Percentiles rank a stretch among this genome's conserved stretches.
These are phyloP conservation scores for Mycena latifolia DNA, from an alignment of 768 basidiomycete genomes.

Conservation along the genomic window DNA sequence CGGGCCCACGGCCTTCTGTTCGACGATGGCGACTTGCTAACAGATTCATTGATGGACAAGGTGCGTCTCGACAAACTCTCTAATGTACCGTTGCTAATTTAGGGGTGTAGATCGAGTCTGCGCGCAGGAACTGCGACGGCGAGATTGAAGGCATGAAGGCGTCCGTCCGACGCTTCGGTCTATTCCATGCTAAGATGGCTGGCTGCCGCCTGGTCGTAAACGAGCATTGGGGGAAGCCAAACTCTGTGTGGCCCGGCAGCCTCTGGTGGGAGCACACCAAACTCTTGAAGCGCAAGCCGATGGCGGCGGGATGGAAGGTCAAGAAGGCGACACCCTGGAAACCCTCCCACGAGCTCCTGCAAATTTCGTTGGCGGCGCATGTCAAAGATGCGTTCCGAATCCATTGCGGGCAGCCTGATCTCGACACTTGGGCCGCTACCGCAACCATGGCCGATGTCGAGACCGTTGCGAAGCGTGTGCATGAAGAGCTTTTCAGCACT, in stretches of 20 bases:
- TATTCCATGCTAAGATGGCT: too few relatives aligned
- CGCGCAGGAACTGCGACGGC: slow-evolving; percentile 30
- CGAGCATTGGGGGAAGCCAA: too few relatives aligned
- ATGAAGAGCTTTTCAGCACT: slow-evolving; percentile 26
- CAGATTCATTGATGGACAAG: slow-evolving; percentile 28
- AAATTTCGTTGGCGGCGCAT: slow-evolving; percentile 11
- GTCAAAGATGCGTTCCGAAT: slow-evolving; percentile 27
- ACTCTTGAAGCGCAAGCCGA: slow-evolving; percentile 32
- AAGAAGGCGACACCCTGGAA: slow-evolving; percentile 24
- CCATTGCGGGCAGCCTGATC: slow-evolving; percentile 9
- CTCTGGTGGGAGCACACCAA: slow-evolving; percentile 46
- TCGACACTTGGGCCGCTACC: slow-evolving; percentile 24
- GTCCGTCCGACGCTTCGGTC: slow-evolving; percentile 32
- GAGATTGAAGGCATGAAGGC: slow-evolving; percentile 5
- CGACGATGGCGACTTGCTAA: slow-evolving; percentile 19
- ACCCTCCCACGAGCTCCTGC: slow-evolving; percentile 22
- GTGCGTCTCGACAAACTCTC: neutral
- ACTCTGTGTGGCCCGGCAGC: too few relatives aligned
- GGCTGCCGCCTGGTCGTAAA: too few relatives aligned
- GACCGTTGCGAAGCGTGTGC: slow-evolving; percentile 20
- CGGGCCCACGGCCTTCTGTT: slow-evolving; percentile 19
- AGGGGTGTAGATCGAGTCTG: slow-evolving; percentile 15
- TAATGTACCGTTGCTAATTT: neutral
- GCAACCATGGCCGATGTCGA: slow-evolving; percentile 26
- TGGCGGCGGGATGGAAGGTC: slow-evolving; percentile 18